A percentile compares a stretch with the other conserved stretches of the same genome.
These are phyloP conservation scores for Rhizopogon sp. DNA, from an alignment of 768 basidiomycete genomes.

Conservation along the genomic window DNA sequence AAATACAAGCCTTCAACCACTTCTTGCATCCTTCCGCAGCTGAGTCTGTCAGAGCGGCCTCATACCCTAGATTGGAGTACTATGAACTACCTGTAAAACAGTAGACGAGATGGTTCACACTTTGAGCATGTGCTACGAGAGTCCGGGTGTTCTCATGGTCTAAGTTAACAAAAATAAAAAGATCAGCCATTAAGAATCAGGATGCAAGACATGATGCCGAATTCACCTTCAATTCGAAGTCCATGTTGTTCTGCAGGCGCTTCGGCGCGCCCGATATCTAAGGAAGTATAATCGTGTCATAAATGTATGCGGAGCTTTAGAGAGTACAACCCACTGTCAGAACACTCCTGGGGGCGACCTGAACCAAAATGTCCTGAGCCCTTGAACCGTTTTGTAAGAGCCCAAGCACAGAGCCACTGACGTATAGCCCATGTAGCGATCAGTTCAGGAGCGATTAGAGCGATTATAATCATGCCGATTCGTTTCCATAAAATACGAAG, in stretches of 20 bases:
- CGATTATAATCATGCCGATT: slow-evolving; percentile 10
- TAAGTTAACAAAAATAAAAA: neutral
- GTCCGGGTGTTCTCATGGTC: neutral
- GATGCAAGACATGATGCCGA: neutral
- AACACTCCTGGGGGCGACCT: neutral
- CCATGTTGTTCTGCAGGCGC: neutral
- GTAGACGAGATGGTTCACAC: neutral
- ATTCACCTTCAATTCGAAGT: neutral
- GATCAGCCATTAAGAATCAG: neutral
- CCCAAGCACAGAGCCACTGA: slow-evolving; percentile 12
- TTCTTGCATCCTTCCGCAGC: neutral
- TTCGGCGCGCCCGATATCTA: neutral
- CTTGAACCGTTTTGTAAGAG: neutral
- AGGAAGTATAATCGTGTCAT: neutral
- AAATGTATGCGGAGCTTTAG: neutral
- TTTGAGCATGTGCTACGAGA: neutral
- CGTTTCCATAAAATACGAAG: neutral
- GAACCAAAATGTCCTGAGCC: neutral
- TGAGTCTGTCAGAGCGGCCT: too few relatives aligned
- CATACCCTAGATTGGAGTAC: neutral
- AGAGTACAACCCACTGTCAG: neutral
- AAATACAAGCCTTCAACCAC: neutral
- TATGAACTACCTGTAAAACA: neutral
- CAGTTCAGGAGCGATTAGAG: slow-evolving; percentile 19
- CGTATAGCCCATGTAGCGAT: slow-evolving; percentile 14